phyloP scores from a whole-genome alignment of 1,284 basidiomycete genomes.

The Boletus mariae region DNA sequence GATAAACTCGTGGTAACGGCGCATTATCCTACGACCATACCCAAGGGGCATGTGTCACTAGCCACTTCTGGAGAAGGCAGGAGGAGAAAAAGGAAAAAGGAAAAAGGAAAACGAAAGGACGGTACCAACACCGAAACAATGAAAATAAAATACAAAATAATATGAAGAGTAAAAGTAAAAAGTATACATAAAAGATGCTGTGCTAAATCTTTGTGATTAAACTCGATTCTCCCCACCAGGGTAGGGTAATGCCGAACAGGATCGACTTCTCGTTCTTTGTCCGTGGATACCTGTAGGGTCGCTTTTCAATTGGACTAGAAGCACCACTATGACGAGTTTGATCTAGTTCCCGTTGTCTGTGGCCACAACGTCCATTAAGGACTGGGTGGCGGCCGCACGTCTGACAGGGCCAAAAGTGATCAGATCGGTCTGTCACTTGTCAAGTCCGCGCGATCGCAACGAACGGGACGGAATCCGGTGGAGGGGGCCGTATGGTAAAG shows the following conservation, averaged over 20 bases:
- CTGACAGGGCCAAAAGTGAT: slow-evolving; percentile 21
- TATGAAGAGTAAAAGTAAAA: not conserved
- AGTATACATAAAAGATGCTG: slow-evolving; percentile 5
- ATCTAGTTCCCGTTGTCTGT: slow-evolving; percentile 8
- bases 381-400: slow-evolving; percentile 20
- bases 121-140: not conserved
- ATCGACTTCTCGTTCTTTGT: slow-evolving; percentile 17
- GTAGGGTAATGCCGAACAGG: slow-evolving; percentile 21
- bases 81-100: not conserved
- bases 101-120: slow-evolving; percentile 2
- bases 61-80: slow-evolving; percentile 5
- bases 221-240: slow-evolving; percentile 12
- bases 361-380: slow-evolving; percentile 5
- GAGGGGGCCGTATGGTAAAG: slow-evolving; percentile 32
- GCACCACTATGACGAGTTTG: slow-evolving; percentile 10
- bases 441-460: slow-evolving; percentile 30
- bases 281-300: slow-evolving; percentile 9
- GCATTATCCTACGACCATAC: slow-evolving; percentile 28
- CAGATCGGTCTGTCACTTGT: slow-evolving; percentile 22
- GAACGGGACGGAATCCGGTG: slow-evolving; percentile 34
- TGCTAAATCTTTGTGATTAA: slow-evolving; percentile 22
- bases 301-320: slow-evolving; percentile 8
- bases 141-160: slow-evolving; percentile 1
- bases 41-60: slow-evolving; percentile 23
- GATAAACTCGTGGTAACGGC: slow-evolving; percentile 33